Conservation (phyloP, 306 rosid species). For the Begonia peltatifolia region DNA sequence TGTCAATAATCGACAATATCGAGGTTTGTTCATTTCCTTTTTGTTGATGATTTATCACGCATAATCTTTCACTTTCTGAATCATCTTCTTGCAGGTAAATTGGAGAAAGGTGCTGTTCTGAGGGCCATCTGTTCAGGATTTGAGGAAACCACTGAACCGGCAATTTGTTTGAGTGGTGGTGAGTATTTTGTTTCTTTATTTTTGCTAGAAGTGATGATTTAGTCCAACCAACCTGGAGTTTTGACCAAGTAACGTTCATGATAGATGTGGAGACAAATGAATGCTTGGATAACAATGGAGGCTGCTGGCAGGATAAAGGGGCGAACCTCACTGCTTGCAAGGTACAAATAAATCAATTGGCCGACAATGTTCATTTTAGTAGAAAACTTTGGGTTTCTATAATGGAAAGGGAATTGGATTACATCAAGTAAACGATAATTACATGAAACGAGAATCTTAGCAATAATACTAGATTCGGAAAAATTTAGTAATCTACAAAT, state of each 20-base stretch:
- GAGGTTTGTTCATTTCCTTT: conserved; percentile 35
- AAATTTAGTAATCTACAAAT: too few relatives aligned
- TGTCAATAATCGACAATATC: conserved; percentile 50
- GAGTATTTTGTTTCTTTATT: conserved; percentile 8
- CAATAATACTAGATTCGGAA: too few relatives aligned
- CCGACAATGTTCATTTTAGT: conserved; percentile 1
- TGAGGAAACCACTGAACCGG: conserved; percentile 59
- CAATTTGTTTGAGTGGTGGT: conserved; percentile 55
- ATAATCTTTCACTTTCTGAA: conserved; percentile 13
- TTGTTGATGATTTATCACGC: conserved; percentile 7
- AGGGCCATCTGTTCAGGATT: conserved; percentile 34
- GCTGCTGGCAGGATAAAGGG: conserved; percentile 44
- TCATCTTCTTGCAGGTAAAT: conserved; percentile 29
- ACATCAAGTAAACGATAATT: too few relatives aligned
- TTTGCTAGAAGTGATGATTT: not conserved
- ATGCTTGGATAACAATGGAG: conserved; percentile 48
- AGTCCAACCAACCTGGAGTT: not conserved
- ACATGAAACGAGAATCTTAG: too few relatives aligned
- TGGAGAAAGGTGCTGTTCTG: conserved; percentile 39
- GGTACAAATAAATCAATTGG: conserved; percentile 18
- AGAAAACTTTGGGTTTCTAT: too few relatives aligned
- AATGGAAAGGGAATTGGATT: too few relatives aligned
- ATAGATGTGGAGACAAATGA: conserved; percentile 59
- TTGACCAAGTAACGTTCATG: conserved; percentile 3
- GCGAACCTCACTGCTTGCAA: conserved; percentile 56